Base-by-base conservation (phyloP, 1,284 basidiomycete species). In the Tetrapyrgos nigripes region DNA sequence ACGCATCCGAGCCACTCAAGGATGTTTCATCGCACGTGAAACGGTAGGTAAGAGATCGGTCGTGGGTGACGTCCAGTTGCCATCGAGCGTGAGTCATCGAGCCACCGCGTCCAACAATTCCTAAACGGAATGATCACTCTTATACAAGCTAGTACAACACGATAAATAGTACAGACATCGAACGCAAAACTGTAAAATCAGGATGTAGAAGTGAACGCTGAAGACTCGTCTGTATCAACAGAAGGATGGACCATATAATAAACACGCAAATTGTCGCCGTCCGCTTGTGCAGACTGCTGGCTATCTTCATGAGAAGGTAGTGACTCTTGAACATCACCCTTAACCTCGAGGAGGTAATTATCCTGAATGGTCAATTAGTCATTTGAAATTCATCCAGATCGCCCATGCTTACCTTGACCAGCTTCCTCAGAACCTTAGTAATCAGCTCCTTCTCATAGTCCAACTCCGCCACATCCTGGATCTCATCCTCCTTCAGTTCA, bases 381-480 rank as follows among this genome's bases (percentile, higher is more conserved):
- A 60, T 37, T 48, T 55, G 5, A 57, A 19, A 37, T 45, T 17
- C 50, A 53, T 23, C n/a, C 50, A 19, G n/a, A 52, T 24, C 47
- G 46, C 40, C 27, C 61, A 14, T 3, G 9, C 83, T 55, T 63
- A 93, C 96, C 86, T 96, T 97, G 62, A 97, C 91, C 57, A 99
- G 79, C 75, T 94, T 96, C 65, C 81, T 86, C 62, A 99, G 73
- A 68, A 97, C 90, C 78, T 98, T 99, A 47, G 84, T 87, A 63
- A 98, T 88, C 59, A 99, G 79, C 72, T 94, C 92, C 67, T 89
- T 91, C 78, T 99, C 94, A 65, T 92, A 89, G 66, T 98, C 94
- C n/a, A 97, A 78, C 70, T 97, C 91, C n/a, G n/a, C 94, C 14
- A 95, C 83, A 50, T 90, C 88, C 62, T 92, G 86, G 49, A 98